phyloP scores from a whole-genome alignment of 2,329 filamentous ascomycete genomes.

The Rachicladosporium sp. region DNA sequence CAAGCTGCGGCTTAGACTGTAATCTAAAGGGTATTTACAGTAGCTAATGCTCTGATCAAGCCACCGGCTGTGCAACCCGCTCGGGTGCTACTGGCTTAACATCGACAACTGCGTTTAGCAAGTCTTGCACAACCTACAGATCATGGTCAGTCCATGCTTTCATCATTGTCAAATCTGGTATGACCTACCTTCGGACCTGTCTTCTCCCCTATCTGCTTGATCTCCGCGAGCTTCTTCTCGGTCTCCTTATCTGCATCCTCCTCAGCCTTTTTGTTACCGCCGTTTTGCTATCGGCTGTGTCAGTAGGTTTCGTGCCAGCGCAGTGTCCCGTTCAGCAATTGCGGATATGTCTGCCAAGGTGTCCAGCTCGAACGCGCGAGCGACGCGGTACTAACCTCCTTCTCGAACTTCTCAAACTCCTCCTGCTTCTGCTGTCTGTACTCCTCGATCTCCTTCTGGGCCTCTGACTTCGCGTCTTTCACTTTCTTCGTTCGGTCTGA shows the following conservation, averaged over 20 bases:
- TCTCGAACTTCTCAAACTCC: conserved; percentile 90
- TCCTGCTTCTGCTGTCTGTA: conserved; percentile 83
- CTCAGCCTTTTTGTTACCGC: conserved; percentile 67
- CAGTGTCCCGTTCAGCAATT: too few relatives aligned
- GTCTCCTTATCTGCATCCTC: conserved; percentile 68
- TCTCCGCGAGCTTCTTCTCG: conserved; percentile 69
- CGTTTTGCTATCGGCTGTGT: conserved; percentile 56
- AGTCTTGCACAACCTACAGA: conserved; percentile 56
- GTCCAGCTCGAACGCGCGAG: too few relatives aligned
- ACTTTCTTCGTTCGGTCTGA: conserved; percentile 89
- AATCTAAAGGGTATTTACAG: too few relatives aligned
- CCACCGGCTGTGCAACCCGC: conserved; percentile 18
- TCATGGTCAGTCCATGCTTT: not conserved
- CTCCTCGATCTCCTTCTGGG: conserved; percentile 93
- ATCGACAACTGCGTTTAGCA: conserved; percentile 75
- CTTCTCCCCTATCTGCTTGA: conserved; percentile 68
- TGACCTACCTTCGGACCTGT: conserved; percentile 49
- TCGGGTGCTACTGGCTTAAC: conserved; percentile 60
- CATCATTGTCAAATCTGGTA: too few relatives aligned
- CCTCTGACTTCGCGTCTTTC: conserved; percentile 90
- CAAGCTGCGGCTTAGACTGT: too few relatives aligned
- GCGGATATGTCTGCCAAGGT: too few relatives aligned
- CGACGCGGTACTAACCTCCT: conserved; percentile 43
- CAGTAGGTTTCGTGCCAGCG: not conserved
- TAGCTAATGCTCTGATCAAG: too few relatives aligned